Evolutionary conservation across 2,329 filamentous ascomycete genomes (phyloP), one percentile per base, ranked within the genome.

Genomic region (Coniochaeta hoffmannii): DNA sequence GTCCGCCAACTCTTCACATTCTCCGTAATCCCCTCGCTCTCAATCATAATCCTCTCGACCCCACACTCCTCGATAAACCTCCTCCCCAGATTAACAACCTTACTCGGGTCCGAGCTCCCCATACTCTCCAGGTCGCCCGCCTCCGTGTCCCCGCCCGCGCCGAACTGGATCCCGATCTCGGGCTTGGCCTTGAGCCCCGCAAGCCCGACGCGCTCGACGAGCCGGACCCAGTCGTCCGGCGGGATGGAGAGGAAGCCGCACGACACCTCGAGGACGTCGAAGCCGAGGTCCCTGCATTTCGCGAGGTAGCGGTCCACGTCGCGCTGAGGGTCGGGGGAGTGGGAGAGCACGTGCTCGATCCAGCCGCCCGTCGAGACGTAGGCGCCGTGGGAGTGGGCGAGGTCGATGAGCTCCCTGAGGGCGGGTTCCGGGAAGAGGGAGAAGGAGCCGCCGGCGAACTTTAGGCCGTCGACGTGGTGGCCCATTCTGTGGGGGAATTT

Each of bases 21-120:
- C 68, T 81, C 78, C 0, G 79, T 82, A 59, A 82, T 82, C 0
- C 79, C 79, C 65, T 82, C 78, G n/a, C 77, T 80, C 62, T 83
- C 78, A 55, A 81, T 79, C 78, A 82, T 82, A 61, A 82, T 69
- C 9, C 77, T 68, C 63, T 81, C 78, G 3, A 82, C 77, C 0
- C 78, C 79, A 0, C 70, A 74, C 19, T 77, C 69, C 17, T 76
- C 69, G 15, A 81, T 69, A 59, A 82, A 82, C 41, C 69, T 68
- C 56, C 68, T 74, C 11, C 75, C 78, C 58, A 80, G 63, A 55
- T 76, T 73, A 19, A 80, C 69, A 30, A 81, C 63, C 57, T 76
- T 77, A 14, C 68, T 67, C 0, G 77, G 75, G 58, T 79, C 77
- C 4, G 72, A 75, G 11, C 76, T 76, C 3, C 76, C 77, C 17